Evolutionary conservation across 148 eudicot genomes (phyloP), one percentile per base, ranked within the genome.

Genomic region (Arctostaphylos glauca): DNA sequence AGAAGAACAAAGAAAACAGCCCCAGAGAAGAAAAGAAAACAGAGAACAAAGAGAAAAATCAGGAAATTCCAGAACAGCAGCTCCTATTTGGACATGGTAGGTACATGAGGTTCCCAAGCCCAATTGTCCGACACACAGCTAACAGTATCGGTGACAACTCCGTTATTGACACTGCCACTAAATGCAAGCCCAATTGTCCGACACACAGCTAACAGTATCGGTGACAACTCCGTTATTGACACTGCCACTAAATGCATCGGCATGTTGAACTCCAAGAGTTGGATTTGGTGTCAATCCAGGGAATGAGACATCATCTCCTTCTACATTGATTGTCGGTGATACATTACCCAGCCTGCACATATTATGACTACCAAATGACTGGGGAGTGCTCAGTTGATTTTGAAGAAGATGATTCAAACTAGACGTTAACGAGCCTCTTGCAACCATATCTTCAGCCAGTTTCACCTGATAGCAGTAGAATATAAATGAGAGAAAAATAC

Each of bases 401-500:
- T 92, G 98, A 4, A 92, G 78, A n/a, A 96, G 88, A 80, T 94
- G 92, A 84, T 90, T 89, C 47, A 94, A 79, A 84, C 90, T 87
- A 75, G 90, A 83, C 1, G 95, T 90, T 81, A 94, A 66, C 13
- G 98, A 91, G 83, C 98, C 97, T 62, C 96, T 91, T 70, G 97
- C 84, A 13, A 94, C 93, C 95, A 90, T 88, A 82, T 93, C 98
- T 81, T 96, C 98, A 16, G 98, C 98, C 84, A 96, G 86, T 78
- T 93, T 94, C 85, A 94, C 98, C 98, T 94, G 87, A 83, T 64
- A 59, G 70, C 62, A 81, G 53, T 54, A 62, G 14, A 44, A 56
- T 43, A 47, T 55, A 31, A 60, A 16, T 47, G 60, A 48, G 60
- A 78, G 46, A 60, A 6, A 74, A 9, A 23, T 18, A 38, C n/a